Base-by-base conservation (phyloP, 176 grass and related monocot genomes). In the Lolium rigidum region DNA sequence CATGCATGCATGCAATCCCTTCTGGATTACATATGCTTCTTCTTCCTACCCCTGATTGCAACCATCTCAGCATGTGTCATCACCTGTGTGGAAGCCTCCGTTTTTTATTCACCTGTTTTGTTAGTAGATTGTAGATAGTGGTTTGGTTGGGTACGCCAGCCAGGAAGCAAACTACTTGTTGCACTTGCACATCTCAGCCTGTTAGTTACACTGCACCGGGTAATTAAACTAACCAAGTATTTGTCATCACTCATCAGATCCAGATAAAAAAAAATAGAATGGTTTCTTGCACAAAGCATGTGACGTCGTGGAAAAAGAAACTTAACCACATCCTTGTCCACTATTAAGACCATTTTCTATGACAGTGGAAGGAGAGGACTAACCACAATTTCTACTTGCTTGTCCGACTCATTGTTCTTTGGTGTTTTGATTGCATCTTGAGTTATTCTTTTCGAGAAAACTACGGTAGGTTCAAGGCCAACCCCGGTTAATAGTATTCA, bases 1-100 rank as follows among this genome's bases (percentile, higher is more conserved):
- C 47, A 20, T 75, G 15, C 35, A 69, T 70, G 13, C 74, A 86
- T 89, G 71, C 74, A 68, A 83, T 77, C 83, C 86, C 79, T 89
- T 81, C 59, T 46, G 80, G n/a, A 62, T 84, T 63, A 81, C 50
- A 84, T 68, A 87, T 84, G 74, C 48, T 87, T 14, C 74, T 84
- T n/a, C 75, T 22, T 73, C 9, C 70, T 74, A 9, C 46, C 7
- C 85, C 71, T 69, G 80, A 70, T 80, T 80, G 76, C 85, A 80
- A 68, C 59, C 41, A 79, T 87, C 83, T 84, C 50, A 81, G 10
- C 14, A 54, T 66, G 26, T 91, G 76, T 55, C 81, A 87, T 62
- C 81, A 63, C 35, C 76, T 31, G 21, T 70, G 43, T 84, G 60
- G n/a, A 64, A 84, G 51, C 26, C 84, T 80, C 72, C 7, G 10